Conservation (phyloP, 257 asterid genomes). For the Ehretia macrophylla region DNA sequence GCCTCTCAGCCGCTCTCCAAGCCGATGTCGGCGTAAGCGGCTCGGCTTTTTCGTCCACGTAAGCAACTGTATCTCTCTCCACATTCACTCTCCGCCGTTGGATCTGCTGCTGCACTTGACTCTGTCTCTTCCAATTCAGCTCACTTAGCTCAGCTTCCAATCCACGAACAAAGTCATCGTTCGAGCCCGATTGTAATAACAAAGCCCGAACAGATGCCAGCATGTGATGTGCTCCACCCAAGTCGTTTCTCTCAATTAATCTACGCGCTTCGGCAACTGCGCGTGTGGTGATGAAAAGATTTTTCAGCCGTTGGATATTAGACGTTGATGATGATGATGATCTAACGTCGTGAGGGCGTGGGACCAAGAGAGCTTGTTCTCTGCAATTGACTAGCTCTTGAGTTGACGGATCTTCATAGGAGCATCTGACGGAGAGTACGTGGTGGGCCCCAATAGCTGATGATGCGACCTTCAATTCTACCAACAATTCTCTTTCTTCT, state of each 20-base stretch:
- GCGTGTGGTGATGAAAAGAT: conserved; percentile 67
- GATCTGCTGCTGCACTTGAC: conserved; percentile 10
- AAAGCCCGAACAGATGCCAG: conserved; percentile 73
- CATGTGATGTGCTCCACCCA: conserved; percentile 71
- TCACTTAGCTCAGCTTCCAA: conserved; percentile 77
- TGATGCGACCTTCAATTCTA: conserved; percentile 80
- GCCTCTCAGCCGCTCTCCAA: conserved; percentile 97
- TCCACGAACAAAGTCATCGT: conserved; percentile 62
- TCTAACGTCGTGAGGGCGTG: conserved; percentile 81
- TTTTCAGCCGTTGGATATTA: conserved; percentile 55
- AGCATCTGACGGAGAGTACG: conserved; percentile 74
- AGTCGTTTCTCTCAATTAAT: conserved; percentile 47
- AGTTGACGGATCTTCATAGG: conserved; percentile 87
- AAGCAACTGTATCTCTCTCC: conserved; percentile 17
- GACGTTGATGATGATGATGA: conserved; percentile 60
- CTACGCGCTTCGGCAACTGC: conserved; percentile 82
- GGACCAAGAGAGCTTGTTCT: conserved; percentile 54
- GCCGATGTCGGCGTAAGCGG: conserved; percentile 98
- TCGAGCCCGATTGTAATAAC: conserved; percentile 59
- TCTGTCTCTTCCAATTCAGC: conserved; percentile 41
- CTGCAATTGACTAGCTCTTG: conserved; percentile 54
- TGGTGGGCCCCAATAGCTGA: conserved; percentile 64
- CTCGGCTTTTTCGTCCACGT: conserved; percentile 53
- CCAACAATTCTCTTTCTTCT: conserved; percentile 72
- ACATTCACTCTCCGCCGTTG: conserved; percentile 26